Conservation (phyloP, 2,329 filamentous ascomycete species). For the Colletotrichum tofieldiae region DNA sequence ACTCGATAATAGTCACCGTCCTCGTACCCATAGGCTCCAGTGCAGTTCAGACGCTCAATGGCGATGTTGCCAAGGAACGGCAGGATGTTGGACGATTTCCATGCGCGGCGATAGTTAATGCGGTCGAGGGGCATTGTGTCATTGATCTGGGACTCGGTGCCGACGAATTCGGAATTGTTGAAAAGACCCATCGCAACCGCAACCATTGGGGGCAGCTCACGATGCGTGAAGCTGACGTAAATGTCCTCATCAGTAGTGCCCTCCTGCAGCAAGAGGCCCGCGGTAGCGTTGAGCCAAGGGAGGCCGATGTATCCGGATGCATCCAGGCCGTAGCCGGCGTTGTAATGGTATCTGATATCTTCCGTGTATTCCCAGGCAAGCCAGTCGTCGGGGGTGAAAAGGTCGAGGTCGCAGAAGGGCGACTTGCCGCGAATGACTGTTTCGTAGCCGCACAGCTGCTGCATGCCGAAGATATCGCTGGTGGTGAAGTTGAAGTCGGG, state of each 20-base stretch:
- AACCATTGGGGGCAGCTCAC: slow-evolving; percentile 77
- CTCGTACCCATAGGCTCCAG: slow-evolving; percentile 67
- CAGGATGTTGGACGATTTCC: slow-evolving; percentile 74
- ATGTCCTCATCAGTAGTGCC: slow-evolving; percentile 67
- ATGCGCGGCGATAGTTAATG: slow-evolving; percentile 75
- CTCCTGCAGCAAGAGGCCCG: slow-evolving; percentile 61
- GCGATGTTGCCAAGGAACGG: slow-evolving; percentile 78
- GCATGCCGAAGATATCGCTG: slow-evolving; percentile 76
- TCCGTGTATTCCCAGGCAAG: slow-evolving; percentile 77
- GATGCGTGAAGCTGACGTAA: slow-evolving; percentile 79
- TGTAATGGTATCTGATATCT: slow-evolving; percentile 76
- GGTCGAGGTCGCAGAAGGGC: slow-evolving; percentile 71
- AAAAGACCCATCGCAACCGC: slow-evolving; percentile 78
- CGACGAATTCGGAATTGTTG: slow-evolving; percentile 75
- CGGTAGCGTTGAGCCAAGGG: slow-evolving; percentile 77
- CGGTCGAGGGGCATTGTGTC: slow-evolving; percentile 75
- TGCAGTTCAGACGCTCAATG: slow-evolving; percentile 76
- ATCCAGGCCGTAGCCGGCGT: slow-evolving; percentile 74
- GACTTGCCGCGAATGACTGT: slow-evolving; percentile 75
- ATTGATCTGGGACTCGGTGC: slow-evolving; percentile 64
- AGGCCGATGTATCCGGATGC: slow-evolving; percentile 73
- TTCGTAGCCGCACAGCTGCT: slow-evolving; percentile 77
- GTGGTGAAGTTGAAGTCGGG: slow-evolving; percentile 75
- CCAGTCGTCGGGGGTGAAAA: slow-evolving; percentile 76
- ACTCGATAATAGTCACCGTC: slow-evolving; percentile 66